Evolutionary conservation across 2,329 filamentous ascomycete species (phyloP).

Genomic region (Cadophora sp.): DNA sequence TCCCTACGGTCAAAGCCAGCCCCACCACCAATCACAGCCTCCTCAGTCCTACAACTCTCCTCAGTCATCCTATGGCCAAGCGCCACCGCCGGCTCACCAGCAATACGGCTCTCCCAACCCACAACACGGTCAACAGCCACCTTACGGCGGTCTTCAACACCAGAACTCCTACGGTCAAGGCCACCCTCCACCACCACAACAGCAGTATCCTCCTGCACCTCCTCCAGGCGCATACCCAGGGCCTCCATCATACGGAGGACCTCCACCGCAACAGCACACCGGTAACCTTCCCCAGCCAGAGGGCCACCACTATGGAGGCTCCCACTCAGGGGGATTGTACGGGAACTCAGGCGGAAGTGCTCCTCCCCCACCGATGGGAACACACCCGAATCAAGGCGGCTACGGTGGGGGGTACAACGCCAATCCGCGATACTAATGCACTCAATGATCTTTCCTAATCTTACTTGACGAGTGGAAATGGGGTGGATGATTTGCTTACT

Average conservation of each 20-base stretch:
- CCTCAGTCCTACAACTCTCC: constrained; percentile 23
- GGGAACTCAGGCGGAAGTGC: constrained; percentile 30
- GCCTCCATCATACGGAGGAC: constrained; percentile 28
- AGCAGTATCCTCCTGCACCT: constrained; percentile 28
- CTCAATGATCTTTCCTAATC: neutral
- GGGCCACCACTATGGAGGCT: constrained; percentile 36
- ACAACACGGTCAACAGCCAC: constrained; percentile 28
- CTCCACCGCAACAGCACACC: constrained; percentile 25
- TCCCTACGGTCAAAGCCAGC: constrained; percentile 20
- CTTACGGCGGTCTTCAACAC: constrained; percentile 39
- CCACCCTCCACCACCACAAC: constrained; percentile 28
- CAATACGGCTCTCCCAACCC: constrained; percentile 28
- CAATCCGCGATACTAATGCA: constrained; percentile 15
- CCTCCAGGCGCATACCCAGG: constrained; percentile 23
- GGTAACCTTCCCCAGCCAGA: constrained; percentile 36
- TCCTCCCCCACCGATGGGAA: constrained; percentile 25
- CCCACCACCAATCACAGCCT: constrained; percentile 22
- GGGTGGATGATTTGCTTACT: neutral
- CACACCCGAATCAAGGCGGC: constrained; percentile 28
- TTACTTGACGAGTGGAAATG: neutral
- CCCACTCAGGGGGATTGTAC: constrained; percentile 38
- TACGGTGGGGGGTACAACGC: constrained; percentile 23
- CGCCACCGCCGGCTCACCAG: constrained; percentile 6
- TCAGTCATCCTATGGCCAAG: constrained; percentile 18
- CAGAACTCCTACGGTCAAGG: constrained; percentile 34